Percentiles rank a stretch among this genome's conserved stretches.
phyloP scores from a whole-genome alignment of 495 filamentous ascomycete species.

The Aspergillus diversus region DNA sequence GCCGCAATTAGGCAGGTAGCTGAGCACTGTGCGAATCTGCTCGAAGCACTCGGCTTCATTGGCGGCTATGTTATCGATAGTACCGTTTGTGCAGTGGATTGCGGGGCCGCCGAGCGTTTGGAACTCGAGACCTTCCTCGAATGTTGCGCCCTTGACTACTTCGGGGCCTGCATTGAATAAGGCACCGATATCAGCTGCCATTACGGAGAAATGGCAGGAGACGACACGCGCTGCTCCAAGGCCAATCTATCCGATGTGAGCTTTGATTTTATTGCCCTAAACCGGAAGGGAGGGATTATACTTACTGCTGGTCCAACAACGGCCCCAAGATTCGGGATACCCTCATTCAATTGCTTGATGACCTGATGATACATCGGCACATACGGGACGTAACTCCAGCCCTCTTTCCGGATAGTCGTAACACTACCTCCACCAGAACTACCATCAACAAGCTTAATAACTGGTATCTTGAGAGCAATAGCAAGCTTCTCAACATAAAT shows the following conservation, averaged over 20 bases:
- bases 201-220: constrained; percentile 66
- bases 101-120: constrained; percentile 58
- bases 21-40: constrained; percentile 58
- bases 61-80: constrained; percentile 64
- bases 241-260: constrained; percentile 49
- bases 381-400: constrained; percentile 61
- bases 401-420: constrained; percentile 56
- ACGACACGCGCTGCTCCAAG: constrained; percentile 64
- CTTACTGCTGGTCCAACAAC: constrained; percentile 61
- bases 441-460: constrained; percentile 66
- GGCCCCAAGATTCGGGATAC: constrained; percentile 65
- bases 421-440: constrained; percentile 64
- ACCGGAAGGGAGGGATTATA: background rate
- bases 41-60: constrained; percentile 64
- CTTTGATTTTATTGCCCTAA: background rate
- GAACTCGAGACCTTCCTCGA: constrained; percentile 62
- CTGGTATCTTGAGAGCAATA: constrained; percentile 54
- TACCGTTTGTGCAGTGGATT: constrained; percentile 68
- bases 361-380: constrained; percentile 53
- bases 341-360: constrained; percentile 60
- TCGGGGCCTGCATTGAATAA: constrained; percentile 68
- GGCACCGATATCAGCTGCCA: constrained; percentile 63
- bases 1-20: constrained; percentile 60
- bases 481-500: constrained; percentile 61
- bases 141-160: constrained; percentile 62